Evolutionary conservation across 139 green algal genomes (phyloP), one percentile per base, ranked within the genome.

Genomic region (Desmodesmus armatus): DNA sequence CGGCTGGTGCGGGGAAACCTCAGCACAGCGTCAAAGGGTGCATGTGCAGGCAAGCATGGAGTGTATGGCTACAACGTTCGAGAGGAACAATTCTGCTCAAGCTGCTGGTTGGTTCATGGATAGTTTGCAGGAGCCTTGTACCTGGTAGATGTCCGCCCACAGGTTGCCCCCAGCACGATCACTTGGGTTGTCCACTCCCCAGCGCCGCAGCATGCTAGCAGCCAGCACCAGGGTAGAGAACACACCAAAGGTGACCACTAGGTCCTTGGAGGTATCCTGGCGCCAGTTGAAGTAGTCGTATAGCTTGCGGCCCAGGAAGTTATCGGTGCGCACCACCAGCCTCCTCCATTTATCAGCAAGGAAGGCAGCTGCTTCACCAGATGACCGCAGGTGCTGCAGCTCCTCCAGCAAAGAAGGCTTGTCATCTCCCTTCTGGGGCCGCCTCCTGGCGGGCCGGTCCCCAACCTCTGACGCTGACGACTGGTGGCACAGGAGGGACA

Each of bases 261-360:
- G 77, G 31, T 83, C 77, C 23, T 47, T 72, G 6, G 41, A 67
- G 1, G 37, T 67, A 40, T 83, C 77, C 40, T 72, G 35, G 5
- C 77, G 25, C 77, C 77, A 83, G 58, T 83, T 83, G 58, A 76
- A 84, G 78, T 84, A 84, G n/a, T n/a, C n/a, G n/a, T n/a, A n/a
- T 27, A 25, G 43, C 31, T 75, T 33, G 66, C 29, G 11, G 66
- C 58, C 7, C 5, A 7, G 33, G 3, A 66, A 27, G 6, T 35
- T 23, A 25, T 63, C 53, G n/a, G 13, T 15, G 25, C 11, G 58
- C 25, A n/a, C n/a, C n/a, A n/a, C n/a, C n/a, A n/a, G n/a, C n/a
- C n/a, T n/a, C n/a, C n/a, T n/a, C n/a, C n/a, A n/a, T n/a, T n/a
- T n/a, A n/a, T n/a, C n/a, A n/a, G n/a, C n/a, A n/a, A n/a, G n/a